Base-by-base conservation (phyloP, 148 eudicot genomes). In the Linanthus parryae region DNA sequence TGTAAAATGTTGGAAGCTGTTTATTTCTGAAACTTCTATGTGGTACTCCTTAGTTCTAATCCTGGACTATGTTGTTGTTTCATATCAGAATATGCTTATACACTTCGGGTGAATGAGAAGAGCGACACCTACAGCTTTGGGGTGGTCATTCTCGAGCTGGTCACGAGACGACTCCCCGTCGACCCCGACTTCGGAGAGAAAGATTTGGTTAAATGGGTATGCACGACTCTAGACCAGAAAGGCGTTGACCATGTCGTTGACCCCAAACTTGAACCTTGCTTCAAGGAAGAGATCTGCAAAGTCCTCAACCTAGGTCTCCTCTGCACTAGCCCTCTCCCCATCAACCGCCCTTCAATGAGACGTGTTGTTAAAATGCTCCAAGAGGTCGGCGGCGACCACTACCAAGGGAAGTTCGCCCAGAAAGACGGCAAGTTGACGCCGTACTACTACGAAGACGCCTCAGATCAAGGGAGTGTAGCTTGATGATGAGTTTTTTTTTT, bases 161-260 rank as follows among this genome's bases (percentile, higher is more conserved):
- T 91, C 4, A 83, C 97, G 0, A 89, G 97, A 8, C 86, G 73
- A 40, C 84, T 61, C 36, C 95, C 95, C 0, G 78, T 81, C 11
- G 95, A 83, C 43, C 94, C 97, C 0, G 97, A 91, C 46, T 91
- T 69, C 17, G 97, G 97, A 2, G 95, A 91, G 54, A 91, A 91
- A 53, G 95, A 86, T 68, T 69, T 91, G 84, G 97, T 86, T n/a
- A 91, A 86, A 56, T 91, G 97, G 97, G 94, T 76, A 12, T 86
- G 94, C 75, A 74, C 89, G 13, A 81, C 66, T 15, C 37, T 86
- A 69, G 95, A 91, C 53, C 89, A 86, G 52, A 91, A 86, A 68
- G 95, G 94, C 34, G 53, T 91, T 9, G 97, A 91, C 65, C 75
- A 68, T 23, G 72, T 86, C 1, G 57, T 86, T 0, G 94, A 91